Percentiles rank a stretch among this genome's conserved stretches.
Conservation (phyloP, 2,329 filamentous ascomycete genomes). For the Dothideomycetes sp. region DNA sequence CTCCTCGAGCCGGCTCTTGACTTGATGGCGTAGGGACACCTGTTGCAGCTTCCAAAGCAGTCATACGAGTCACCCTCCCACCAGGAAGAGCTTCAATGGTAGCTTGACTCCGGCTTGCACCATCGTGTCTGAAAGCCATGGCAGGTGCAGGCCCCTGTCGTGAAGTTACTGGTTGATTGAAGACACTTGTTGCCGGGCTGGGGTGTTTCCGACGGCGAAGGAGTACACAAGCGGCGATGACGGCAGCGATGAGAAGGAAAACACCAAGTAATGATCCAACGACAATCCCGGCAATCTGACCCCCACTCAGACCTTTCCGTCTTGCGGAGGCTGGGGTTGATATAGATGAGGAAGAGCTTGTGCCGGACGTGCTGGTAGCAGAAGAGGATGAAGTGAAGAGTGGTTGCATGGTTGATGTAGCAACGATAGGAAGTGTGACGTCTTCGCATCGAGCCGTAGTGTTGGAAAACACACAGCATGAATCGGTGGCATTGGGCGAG, state of each 20-base stretch:
- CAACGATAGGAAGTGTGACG: slow-evolving; percentile 60
- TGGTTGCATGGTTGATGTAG: slow-evolving; percentile 52
- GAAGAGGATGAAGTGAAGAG: slow-evolving; percentile 47
- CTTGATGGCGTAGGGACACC: slow-evolving; percentile 46
- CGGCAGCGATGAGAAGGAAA: slow-evolving; percentile 57
- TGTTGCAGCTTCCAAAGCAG: slow-evolving; percentile 71
- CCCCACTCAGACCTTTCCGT: slow-evolving; percentile 58
- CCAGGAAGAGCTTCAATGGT: slow-evolving; percentile 65
- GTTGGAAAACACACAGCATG: slow-evolving; percentile 79
- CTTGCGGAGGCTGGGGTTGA: slow-evolving; percentile 18
- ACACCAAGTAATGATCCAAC: slow-evolving; percentile 68
- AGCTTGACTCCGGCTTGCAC: slow-evolving; percentile 27
- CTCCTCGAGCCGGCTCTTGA: too few relatives aligned
- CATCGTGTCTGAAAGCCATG: slow-evolving; percentile 34
- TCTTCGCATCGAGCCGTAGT: slow-evolving; percentile 63
- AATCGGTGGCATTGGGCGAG: slow-evolving; percentile 85
- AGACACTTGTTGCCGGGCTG: slow-evolving; percentile 62
- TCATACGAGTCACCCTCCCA: slow-evolving; percentile 90
- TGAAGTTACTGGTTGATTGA: slow-evolving; percentile 79
- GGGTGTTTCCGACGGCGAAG: slow-evolving; percentile 46
- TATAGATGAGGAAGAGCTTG: slow-evolving; percentile 22
- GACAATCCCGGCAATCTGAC: slow-evolving; percentile 83
- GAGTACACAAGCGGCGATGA: slow-evolving; percentile 50
- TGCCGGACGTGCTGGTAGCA: slow-evolving; percentile 17
- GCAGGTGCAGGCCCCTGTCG: slow-evolving; percentile 26